These are phyloP conservation scores for Gossypium schwendimanii DNA, from an alignment of 441 rosid species.

Conservation along the genomic window DNA sequence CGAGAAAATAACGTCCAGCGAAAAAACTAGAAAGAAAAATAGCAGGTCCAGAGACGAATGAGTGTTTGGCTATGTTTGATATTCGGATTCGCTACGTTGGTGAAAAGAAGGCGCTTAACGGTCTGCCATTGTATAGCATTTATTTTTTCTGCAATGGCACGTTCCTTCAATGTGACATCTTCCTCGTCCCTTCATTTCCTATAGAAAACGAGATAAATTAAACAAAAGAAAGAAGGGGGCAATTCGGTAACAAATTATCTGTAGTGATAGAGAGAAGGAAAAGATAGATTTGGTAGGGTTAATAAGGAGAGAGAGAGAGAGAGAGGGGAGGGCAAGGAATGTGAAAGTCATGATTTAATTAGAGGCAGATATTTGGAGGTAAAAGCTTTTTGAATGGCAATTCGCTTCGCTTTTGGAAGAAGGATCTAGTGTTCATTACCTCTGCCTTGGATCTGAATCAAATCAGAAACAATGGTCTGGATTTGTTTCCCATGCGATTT, in stretches of 20 bases:
- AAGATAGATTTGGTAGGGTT: neutral
- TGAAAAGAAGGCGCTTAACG: constrained; percentile 14
- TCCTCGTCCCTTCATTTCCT: neutral
- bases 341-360: neutral
- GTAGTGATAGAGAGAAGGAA: neutral
- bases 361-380: constrained; percentile 10
- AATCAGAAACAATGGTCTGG: constrained; percentile 26
- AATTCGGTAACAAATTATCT: neutral
- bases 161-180: neutral
- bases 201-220: neutral
- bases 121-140: neutral
- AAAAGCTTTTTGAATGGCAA: constrained; percentile 1
- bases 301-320: no score
- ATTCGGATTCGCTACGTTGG: neutral
- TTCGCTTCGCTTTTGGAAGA: constrained; percentile 14
- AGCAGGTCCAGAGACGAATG: constrained; percentile 4
- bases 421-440: constrained; percentile 22
- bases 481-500: neutral
- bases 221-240: neutral
- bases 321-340: neutral
- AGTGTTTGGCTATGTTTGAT: constrained; percentile 2
- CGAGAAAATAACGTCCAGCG: neutral
- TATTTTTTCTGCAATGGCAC: neutral
- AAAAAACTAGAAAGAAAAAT: constrained; percentile 19
- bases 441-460: constrained; percentile 24